Percentiles rank a stretch among this genome's conserved stretches.
These are phyloP conservation scores for Diaporthe sp. DNA, from an alignment of 2,329 filamentous ascomycete genomes.

Conservation along the genomic window DNA sequence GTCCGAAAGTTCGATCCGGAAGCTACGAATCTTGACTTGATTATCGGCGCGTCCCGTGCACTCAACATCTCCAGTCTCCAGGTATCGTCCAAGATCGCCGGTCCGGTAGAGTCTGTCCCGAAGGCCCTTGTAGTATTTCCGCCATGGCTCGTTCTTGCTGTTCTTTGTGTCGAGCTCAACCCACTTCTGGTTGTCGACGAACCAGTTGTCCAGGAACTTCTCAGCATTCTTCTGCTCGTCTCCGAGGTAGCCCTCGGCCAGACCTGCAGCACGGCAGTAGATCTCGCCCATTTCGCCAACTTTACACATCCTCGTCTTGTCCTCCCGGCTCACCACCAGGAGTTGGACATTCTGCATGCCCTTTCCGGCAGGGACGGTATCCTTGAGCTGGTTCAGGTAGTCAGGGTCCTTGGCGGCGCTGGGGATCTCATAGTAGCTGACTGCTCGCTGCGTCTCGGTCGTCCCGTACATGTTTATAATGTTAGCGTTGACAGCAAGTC, in stretches of 20 bases:
- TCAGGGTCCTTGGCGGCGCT: constrained; percentile 70
- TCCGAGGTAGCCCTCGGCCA: constrained; percentile 73
- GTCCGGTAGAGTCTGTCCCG: constrained; percentile 88
- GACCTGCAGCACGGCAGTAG: constrained; percentile 81
- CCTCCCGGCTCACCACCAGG: constrained; percentile 80
- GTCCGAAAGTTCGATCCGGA: constrained; percentile 93
- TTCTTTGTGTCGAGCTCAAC: constrained; percentile 68
- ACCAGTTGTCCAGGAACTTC: constrained; percentile 91
- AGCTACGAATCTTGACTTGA: constrained; percentile 96
- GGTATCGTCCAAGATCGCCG: constrained; percentile 85
- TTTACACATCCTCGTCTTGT: constrained; percentile 75
- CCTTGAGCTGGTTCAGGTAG: constrained; percentile 57
- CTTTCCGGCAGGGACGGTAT: constrained; percentile 84
- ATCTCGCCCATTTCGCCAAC: constrained; percentile 89
- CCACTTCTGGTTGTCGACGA: constrained; percentile 80
- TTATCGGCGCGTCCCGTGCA: constrained; percentile 84
- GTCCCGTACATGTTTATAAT: constrained; percentile 92
- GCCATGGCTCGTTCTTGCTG: constrained; percentile 75
- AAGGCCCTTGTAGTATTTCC: constrained; percentile 81
- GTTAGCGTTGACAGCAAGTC: constrained; percentile 77
- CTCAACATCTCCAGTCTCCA: constrained; percentile 75
- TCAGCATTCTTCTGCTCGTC: constrained; percentile 63
- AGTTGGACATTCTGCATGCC: constrained; percentile 93
- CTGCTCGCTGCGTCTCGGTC: constrained; percentile 84
- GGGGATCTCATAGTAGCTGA: constrained; percentile 85